Evolutionary conservation across 2,329 filamentous ascomycete species (phyloP), one percentile per base, ranked within the genome.

Genomic region (Phaeosphaeriaceae sp.): DNA sequence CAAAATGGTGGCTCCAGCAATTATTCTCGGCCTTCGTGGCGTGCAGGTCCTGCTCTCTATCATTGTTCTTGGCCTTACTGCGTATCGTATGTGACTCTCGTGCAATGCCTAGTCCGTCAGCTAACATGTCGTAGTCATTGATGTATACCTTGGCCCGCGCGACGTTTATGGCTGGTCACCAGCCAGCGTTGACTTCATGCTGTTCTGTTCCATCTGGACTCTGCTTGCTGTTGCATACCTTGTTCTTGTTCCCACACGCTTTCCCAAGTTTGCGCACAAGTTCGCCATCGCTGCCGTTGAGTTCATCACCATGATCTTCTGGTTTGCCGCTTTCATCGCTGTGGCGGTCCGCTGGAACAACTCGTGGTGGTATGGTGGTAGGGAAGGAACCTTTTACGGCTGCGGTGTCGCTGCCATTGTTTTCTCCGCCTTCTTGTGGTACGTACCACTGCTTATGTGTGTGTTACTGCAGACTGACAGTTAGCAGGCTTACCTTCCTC

Each of bases 271-370:
- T 13, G 90, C 91, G 66, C 89, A 94, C 79, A 86, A 84, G 56
- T 86, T 87, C 51, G 86, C 84, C 46, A 87, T 92, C 21, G 80
- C 91, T n/a, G 88, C 71, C 1, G 83, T 91, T 27, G 91, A 96
- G 71, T 83, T 83, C 56, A 63, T 94, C 21, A 95, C 92, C 41
- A 89, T 90, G 80, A 83, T 96, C 58, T 96, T 97, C 82, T 97
- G 93, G 93, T 96, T 97, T 74, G 89, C 91, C 0, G 92, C 91
- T 10, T 90, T 92, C 69, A 89, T 96, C 65, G 91, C 92, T 0
- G 79, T 93, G 5, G 92, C 90, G 1, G 88, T 87, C 22, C 81
- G 82, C 45, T 80, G 92, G 62, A 85, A 86, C 47, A 81, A 85
- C n/a, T 78, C 84, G 0, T 74, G 82, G 57, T 88, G 64, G 64